Conservation (phyloP, 192 early-diverging fungal genomes). For the Glomus cerebriforme region DNA sequence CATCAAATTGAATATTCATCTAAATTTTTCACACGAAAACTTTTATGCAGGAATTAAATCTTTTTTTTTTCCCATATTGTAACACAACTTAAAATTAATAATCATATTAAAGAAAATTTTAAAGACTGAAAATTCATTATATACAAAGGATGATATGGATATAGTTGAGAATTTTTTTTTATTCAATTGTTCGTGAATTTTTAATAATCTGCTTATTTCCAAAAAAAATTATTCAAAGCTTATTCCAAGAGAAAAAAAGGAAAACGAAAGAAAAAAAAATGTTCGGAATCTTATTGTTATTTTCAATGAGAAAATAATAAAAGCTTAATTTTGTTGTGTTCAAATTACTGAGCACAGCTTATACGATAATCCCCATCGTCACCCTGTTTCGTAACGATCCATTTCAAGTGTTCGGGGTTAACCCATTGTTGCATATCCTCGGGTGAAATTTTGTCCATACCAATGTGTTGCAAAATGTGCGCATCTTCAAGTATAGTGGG, state of each 20-base stretch:
- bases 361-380: slow-evolving; percentile 26
- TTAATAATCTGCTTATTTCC: not conserved
- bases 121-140: too few species aligned
- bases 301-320: not conserved
- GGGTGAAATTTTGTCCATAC: slow-evolving; percentile 21
- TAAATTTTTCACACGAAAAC: not conserved
- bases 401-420: slow-evolving; percentile 21
- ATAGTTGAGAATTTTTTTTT: not conserved
- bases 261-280: not conserved
- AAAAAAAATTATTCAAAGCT: not conserved
- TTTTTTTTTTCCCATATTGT: too few species aligned
- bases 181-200: not conserved
- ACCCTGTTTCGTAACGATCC: slow-evolving; percentile 16
- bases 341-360: slow-evolving; percentile 5
- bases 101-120: too few species aligned
- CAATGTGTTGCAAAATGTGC: slow-evolving; percentile 1
- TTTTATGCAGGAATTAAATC: not conserved
- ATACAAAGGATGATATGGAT: not conserved
- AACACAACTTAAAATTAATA: not conserved
- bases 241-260: not conserved
- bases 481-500: slow-evolving; percentile 18
- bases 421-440: slow-evolving; percentile 24
- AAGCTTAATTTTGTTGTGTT: not conserved
- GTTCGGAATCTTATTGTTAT: not conserved
- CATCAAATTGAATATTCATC: not conserved